Percentiles rank a stretch among this genome's conserved stretches.
Evolutionary conservation across 345 rosid genomes (phyloP).

Genomic region (Eutrema heterophyllum): DNA sequence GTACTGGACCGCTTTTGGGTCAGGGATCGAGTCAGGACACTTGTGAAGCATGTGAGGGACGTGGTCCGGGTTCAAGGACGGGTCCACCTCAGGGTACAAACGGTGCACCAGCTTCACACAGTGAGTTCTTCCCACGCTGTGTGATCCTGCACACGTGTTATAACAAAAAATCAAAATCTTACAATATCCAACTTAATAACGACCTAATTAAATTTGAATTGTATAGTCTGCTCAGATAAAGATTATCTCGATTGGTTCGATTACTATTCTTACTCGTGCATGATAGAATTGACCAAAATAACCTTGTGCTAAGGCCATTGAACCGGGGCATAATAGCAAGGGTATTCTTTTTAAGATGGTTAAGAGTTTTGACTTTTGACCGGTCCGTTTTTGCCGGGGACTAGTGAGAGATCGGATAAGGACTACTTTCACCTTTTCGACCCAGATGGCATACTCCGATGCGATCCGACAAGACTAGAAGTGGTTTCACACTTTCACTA

Average conservation of each 20-base stretch:
- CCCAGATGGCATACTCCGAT: not conserved
- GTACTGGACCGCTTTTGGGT: conserved; percentile 90
- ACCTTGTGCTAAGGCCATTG: not conserved
- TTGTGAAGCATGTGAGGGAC: conserved; percentile 85
- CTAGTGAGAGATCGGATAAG: not conserved
- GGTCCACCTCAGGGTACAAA: conserved; percentile 83
- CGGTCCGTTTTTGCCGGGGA: not conserved
- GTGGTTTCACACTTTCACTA: not conserved
- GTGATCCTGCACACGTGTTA: conserved; percentile 52
- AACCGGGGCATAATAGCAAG: not conserved
- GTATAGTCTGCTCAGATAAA: not conserved
- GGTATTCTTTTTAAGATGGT: not conserved
- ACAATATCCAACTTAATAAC: not conserved
- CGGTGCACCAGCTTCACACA: conserved; percentile 91
- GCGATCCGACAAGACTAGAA: not conserved
- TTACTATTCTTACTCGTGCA: not conserved
- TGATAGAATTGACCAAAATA: not conserved
- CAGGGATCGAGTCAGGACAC: conserved; percentile 94
- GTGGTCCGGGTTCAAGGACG: conserved; percentile 76
- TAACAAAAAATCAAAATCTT: conserved; percentile 9
- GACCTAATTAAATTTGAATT: not conserved
- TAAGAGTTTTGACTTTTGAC: not conserved
- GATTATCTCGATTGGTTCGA: not conserved
- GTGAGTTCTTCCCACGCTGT: conserved; percentile 96
- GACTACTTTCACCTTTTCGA: not conserved